These are phyloP conservation scores for Pseudocercospora ulei DNA, from an alignment of 2,329 filamentous ascomycete genomes.

Conservation along the genomic window DNA sequence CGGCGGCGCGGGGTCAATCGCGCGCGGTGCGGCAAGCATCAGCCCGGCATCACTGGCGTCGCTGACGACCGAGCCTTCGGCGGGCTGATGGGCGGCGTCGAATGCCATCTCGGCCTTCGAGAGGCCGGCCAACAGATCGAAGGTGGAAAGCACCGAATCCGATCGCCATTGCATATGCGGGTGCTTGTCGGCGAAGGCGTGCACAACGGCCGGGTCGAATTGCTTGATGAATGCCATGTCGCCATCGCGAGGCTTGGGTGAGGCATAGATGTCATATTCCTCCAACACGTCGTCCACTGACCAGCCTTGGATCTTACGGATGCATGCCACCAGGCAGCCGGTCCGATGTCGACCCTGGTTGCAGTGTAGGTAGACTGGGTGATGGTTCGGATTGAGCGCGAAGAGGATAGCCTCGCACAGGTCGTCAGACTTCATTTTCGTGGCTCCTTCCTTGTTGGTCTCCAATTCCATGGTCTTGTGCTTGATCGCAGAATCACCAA, in stretches of 20 bases:
- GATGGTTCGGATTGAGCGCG: slow-evolving; percentile 61
- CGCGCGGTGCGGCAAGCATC: not conserved
- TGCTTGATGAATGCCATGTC: slow-evolving; percentile 40
- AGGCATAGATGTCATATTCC: slow-evolving; percentile 61
- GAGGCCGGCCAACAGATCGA: slow-evolving; percentile 2
- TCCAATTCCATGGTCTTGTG: slow-evolving; percentile 69
- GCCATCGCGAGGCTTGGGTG: slow-evolving; percentile 42
- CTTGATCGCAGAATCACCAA: slow-evolving; percentile 56
- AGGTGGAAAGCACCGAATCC: not conserved
- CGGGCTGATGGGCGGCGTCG: not conserved
- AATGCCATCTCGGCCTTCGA: too few relatives aligned
- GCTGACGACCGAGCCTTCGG: slow-evolving; percentile 1
- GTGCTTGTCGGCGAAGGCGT: slow-evolving; percentile 25
- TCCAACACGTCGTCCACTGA: slow-evolving; percentile 51
- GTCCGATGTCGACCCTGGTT: slow-evolving; percentile 93
- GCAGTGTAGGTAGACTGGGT: slow-evolving; percentile 80
- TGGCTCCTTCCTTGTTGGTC: slow-evolving; percentile 71
- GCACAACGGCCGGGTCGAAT: slow-evolving; percentile 39
- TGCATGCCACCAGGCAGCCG: slow-evolving; percentile 72
- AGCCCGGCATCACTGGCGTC: not conserved
- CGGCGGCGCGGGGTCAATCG: not conserved
- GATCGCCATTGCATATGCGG: slow-evolving; percentile 3
- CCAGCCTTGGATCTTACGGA: slow-evolving; percentile 66
- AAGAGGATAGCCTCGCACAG: slow-evolving; percentile 64
- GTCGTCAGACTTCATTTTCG: slow-evolving; percentile 51